Percentiles rank a stretch among this genome's conserved stretches.
These are phyloP conservation scores for Suillus lakei DNA, from an alignment of 768 basidiomycete genomes.

Conservation along the genomic window DNA sequence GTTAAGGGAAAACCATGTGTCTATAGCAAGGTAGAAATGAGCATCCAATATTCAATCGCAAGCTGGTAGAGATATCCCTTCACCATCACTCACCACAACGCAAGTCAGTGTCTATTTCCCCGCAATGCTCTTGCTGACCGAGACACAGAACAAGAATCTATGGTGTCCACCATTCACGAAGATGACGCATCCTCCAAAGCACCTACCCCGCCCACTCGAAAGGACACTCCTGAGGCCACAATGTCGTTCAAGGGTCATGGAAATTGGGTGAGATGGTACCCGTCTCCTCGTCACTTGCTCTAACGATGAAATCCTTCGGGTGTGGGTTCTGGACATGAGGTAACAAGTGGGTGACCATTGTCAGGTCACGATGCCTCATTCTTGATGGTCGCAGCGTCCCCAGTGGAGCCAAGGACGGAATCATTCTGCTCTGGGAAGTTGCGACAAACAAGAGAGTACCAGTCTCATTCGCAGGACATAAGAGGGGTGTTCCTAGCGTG, in stretches of 20 bases:
- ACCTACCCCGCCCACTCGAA: background rate
- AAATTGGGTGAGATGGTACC: too few species aligned
- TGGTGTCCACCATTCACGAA: background rate
- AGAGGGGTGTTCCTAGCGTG: background rate
- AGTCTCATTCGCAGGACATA: background rate
- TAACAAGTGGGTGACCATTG: background rate
- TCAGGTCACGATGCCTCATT: too few species aligned
- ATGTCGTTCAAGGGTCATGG: too few species aligned
- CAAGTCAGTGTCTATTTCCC: background rate
- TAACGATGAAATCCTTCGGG: background rate
- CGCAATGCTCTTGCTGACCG: background rate
- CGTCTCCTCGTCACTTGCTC: background rate
- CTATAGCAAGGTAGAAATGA: too few species aligned
- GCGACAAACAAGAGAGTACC: background rate
- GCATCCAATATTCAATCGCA: too few species aligned
- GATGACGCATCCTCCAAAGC: background rate
- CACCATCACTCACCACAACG: too few species aligned
- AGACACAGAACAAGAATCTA: background rate
- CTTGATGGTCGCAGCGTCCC: background rate
- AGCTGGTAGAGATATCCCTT: too few species aligned
- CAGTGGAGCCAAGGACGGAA: background rate
- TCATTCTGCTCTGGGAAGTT: background rate
- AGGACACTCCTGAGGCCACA: background rate
- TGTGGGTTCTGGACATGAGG: background rate
- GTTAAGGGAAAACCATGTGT: too few species aligned